Conservation (phyloP, 225 moss, liverwort and hornwort genomes). For the Thuidium tamariscinum region DNA sequence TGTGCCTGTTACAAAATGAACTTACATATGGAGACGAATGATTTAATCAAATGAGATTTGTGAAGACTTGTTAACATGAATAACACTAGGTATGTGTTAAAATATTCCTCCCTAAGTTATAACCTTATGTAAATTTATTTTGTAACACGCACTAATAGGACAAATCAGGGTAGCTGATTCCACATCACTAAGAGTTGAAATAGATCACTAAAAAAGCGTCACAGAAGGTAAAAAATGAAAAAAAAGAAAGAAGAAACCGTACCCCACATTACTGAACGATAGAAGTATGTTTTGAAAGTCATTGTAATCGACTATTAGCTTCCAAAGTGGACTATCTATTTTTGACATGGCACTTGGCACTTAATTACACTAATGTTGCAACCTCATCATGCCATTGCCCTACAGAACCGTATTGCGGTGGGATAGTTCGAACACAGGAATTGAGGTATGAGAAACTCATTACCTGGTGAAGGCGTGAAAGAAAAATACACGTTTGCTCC, state of each 20-base stretch:
- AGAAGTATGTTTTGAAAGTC: background rate
- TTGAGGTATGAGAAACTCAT: background rate
- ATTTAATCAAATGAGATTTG: background rate
- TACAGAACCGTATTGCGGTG: background rate
- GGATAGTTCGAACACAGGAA: background rate
- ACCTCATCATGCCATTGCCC: background rate
- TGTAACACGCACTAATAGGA: background rate
- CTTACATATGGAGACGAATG: background rate
- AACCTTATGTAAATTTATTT: background rate
- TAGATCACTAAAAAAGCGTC: background rate
- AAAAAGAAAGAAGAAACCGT: background rate
- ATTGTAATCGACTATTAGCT: background rate
- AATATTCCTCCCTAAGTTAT: background rate
- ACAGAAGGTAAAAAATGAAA: background rate
- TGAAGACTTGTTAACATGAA: background rate
- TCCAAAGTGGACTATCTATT: background rate
- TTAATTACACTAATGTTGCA: background rate
- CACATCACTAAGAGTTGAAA: background rate
- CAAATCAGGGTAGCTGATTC: background rate
- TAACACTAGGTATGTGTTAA: background rate
- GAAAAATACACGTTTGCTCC: slow-evolving; percentile 82
- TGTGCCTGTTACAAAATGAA: background rate
- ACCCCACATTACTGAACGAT: background rate
- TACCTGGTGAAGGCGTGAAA: slow-evolving; percentile 50
- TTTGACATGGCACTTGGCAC: background rate